Conservation (phyloP, 805 yeast species). For the Debaryomyces hansenii region DNA sequence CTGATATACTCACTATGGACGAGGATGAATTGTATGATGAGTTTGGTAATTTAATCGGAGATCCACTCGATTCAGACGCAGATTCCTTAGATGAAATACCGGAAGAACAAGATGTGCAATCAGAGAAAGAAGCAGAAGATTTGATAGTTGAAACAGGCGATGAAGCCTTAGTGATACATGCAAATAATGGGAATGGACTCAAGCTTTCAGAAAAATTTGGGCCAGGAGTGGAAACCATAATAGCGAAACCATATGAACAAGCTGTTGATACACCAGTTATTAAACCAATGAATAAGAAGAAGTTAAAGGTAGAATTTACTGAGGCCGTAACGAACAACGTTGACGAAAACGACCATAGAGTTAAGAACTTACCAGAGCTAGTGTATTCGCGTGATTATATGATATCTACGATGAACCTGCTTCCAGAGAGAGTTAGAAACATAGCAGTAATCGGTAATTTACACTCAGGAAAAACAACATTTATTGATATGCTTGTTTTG, state of each 20-base stretch:
- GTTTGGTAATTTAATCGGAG: constrained; percentile 69
- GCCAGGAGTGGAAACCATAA: constrained; percentile 62
- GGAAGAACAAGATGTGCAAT: background rate
- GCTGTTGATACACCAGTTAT: constrained; percentile 59
- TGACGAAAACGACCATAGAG: constrained; percentile 6
- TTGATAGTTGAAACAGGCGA: constrained; percentile 6
- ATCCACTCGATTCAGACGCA: constrained; percentile 47
- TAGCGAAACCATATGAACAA: constrained; percentile 42
- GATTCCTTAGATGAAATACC: constrained; percentile 9
- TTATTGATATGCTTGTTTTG: constrained; percentile 64
- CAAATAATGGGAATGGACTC: constrained; percentile 9
- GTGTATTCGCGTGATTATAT: constrained; percentile 65
- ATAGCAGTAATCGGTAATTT: constrained; percentile 77
- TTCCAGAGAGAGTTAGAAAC: constrained; percentile 71
- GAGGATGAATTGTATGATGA: constrained; percentile 75
- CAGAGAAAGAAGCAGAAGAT: background rate
- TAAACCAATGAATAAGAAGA: constrained; percentile 45
- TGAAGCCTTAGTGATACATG: constrained; percentile 8
- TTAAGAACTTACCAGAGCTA: constrained; percentile 53
- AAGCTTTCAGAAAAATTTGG: constrained; percentile 8
- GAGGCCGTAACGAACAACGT: background rate
- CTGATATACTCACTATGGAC: constrained; percentile 40
- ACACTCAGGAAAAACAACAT: constrained; percentile 83
- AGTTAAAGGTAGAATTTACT: constrained; percentile 42
- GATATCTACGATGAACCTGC: constrained; percentile 38